phyloP scores from a whole-genome alignment of 208 protist genomes.

The Leishmania martiniquensis region DNA sequence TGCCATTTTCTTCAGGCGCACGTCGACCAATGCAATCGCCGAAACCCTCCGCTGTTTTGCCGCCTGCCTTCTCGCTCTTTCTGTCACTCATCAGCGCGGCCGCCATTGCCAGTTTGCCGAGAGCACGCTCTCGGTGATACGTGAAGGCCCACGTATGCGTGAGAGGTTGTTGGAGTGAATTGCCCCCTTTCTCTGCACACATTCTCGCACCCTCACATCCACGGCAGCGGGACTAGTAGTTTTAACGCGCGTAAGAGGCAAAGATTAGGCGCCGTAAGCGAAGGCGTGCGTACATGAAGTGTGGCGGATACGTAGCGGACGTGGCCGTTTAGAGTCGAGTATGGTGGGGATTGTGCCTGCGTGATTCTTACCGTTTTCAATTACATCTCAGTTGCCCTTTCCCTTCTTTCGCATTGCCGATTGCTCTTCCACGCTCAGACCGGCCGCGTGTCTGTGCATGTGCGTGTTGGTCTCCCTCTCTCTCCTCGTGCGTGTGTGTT shows the following conservation, averaged over 20 bases:
- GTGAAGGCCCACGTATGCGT: no score
- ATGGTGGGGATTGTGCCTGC: background rate
- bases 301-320: background rate
- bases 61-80: background rate
- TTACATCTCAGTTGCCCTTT: background rate
- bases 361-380: background rate
- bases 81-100: no score
- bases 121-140: background rate
- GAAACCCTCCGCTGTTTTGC: background rate
- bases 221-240: background rate
- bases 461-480: no score
- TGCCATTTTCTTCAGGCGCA: background rate
- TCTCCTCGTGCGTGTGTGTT: no score
- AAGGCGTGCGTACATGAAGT: background rate
- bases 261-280: background rate
- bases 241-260: background rate
- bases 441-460: background rate
- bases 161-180: background rate
- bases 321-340: background rate
- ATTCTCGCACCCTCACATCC: background rate
- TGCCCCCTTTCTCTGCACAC: background rate
- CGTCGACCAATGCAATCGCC: background rate
- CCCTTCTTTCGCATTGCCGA: background rate
- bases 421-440: background rate
- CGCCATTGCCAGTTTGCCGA: background rate